Percentiles rank a stretch among this genome's conserved stretches.
phyloP scores from a whole-genome alignment of 2,329 filamentous ascomycete species.

The Fusarium neocosmosporiellum region DNA sequence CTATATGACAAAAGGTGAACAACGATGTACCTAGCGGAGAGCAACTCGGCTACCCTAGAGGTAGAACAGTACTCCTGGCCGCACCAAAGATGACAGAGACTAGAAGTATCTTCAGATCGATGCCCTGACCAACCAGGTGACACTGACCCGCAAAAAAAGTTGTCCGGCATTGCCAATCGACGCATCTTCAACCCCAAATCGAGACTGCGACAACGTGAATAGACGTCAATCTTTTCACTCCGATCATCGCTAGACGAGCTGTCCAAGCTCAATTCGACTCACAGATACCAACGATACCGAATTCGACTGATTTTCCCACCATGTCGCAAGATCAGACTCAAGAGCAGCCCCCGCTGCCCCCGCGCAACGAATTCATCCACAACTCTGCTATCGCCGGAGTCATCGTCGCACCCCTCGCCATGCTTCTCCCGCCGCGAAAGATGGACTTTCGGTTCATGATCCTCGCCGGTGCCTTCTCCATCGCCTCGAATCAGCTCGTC shows the following conservation, averaged over 20 bases:
- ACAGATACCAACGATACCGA: neutral
- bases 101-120: neutral
- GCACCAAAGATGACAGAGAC: neutral
- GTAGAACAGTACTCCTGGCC: neutral
- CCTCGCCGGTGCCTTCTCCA: slow-evolving; percentile 62
- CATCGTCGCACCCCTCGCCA: slow-evolving; percentile 58
- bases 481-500: slow-evolving; percentile 65
- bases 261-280: neutral
- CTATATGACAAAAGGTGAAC: neutral
- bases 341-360: slow-evolving; percentile 44
- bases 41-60: neutral
- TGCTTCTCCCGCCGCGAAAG: slow-evolving; percentile 64
- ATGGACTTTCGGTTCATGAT: slow-evolving; percentile 63
- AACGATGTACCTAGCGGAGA: neutral
- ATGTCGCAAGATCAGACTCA: slow-evolving; percentile 46
- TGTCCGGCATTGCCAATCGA: slow-evolving; percentile 12
- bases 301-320: neutral
- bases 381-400: slow-evolving; percentile 61
- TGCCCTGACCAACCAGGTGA: neutral
- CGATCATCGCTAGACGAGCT: neutral
- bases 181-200: slow-evolving; percentile 13
- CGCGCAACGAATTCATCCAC: slow-evolving; percentile 55
- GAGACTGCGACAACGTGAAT: slow-evolving; percentile 13
- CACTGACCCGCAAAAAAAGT: slow-evolving; percentile 22
- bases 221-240: neutral